phyloP scores from a whole-genome alignment of 169 alveolate genomes.

The Plasmodium billcollinsi region DNA sequence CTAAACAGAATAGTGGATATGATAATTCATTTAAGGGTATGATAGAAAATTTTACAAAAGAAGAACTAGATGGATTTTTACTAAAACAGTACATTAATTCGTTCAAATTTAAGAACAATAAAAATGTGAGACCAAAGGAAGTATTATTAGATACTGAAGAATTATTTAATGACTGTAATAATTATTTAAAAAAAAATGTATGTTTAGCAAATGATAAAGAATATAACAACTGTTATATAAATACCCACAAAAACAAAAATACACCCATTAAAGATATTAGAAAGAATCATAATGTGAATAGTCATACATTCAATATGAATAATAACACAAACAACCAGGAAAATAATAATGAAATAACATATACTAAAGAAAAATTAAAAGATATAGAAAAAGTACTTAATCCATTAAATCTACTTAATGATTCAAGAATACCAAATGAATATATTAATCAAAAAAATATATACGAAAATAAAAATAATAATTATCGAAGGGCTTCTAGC shows the following conservation, averaged over 20 bases:
- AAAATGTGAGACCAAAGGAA: constrained; percentile 47
- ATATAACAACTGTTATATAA: not conserved
- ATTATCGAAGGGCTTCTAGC: not conserved
- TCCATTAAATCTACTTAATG: too few species aligned
- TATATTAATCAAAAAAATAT: too few species aligned
- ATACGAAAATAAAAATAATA: not conserved
- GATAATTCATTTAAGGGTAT: constrained; percentile 8
- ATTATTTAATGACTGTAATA: constrained; percentile 44
- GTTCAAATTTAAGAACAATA: constrained; percentile 25
- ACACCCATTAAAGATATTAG: not conserved
- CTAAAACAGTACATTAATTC: constrained; percentile 34
- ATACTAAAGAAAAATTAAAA: not conserved
- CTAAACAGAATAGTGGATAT: not conserved
- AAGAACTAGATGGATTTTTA: constrained; percentile 40
- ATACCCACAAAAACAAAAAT: not conserved
- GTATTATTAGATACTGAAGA: constrained; percentile 52
- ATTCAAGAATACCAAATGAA: too few species aligned
- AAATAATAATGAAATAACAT: not conserved
- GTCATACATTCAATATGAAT: too few species aligned
- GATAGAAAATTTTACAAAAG: constrained; percentile 40
- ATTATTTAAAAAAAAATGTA: constrained; percentile 41
- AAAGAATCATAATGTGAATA: not conserved
- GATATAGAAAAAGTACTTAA: not conserved
- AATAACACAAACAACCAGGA: too few species aligned
- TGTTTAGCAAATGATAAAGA: constrained; percentile 17